Evolutionary conservation across 1,284 basidiomycete species (phyloP), one percentile per base, ranked within the genome.

Genomic region (Garcileccinum viscosum): DNA sequence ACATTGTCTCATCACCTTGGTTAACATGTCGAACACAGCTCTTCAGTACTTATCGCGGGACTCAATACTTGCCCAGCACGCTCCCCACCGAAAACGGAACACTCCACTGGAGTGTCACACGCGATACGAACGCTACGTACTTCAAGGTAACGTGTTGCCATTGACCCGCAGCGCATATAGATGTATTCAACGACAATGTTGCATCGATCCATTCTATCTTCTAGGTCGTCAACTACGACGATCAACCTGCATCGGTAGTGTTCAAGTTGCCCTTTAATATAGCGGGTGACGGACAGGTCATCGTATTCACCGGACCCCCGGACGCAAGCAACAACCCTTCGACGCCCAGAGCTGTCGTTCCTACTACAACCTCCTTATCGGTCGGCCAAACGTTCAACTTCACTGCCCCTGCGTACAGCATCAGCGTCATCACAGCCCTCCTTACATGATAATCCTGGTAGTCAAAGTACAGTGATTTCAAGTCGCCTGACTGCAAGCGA

Each of bases 61-160:
- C 89, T 62, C 84, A 86, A 70, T 91, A 90, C 71, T 77, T 92
- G 3, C 88, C 90, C 4, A 91, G 89, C 75, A 90, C 89, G 0
- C 83, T 91, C 4, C 90, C 90, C 0, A 79, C 74, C 32, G 50
- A 70, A 1, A 78, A 72, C 6, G 88, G 87, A 9, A 87, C 87
- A 0, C 75, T 89, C 5, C 85, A 87, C 76, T 92, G 90, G 90
- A 89, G 88, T 67, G 85, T 91, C 60, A 87, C 88, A 2, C 83
- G 85, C 53, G 81, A 84, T 37, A 65, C 68, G 35, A 50, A 47
- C 4, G 77, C 85, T 53, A 77, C 90, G 58, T 85, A 88, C 71
- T 87, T 91, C 80, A 92, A 92, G 83, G 90, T 84, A 70, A n/a
- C 1, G 77, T 65, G 50, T 58, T n/a, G 5, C 1, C 27, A 61